phyloP scores from a whole-genome alignment of 805 yeast species.

The Saccharomycodes ludwigii region DNA sequence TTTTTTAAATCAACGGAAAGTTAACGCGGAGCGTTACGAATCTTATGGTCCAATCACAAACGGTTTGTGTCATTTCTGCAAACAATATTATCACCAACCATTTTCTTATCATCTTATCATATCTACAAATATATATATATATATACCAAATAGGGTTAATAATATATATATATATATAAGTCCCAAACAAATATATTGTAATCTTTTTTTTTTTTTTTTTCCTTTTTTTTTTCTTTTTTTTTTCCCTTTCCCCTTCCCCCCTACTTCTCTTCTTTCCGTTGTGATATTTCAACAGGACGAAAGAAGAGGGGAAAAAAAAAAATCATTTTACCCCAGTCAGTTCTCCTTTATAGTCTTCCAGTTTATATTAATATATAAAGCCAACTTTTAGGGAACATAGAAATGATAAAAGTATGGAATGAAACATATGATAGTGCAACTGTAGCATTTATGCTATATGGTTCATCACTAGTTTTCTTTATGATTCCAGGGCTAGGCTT shows the following conservation, averaged over 20 bases:
- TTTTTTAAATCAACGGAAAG: no score
- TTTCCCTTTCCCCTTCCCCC: neutral
- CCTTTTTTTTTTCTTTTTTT: neutral
- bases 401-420: constrained; percentile 15
- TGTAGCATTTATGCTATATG: constrained; percentile 40
- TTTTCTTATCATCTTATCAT: no score
- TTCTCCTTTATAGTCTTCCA: neutral
- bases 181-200: no score
- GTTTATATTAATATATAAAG: no score
- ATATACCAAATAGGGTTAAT: constrained; percentile 7
- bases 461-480: constrained; percentile 64
- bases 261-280: neutral
- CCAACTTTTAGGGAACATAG: neutral
- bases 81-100: no score
- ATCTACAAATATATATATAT: no score
- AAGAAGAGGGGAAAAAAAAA: neutral
- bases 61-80: no score
- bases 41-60: no score
- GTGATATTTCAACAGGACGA: constrained; percentile 1
- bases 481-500: constrained; percentile 96
- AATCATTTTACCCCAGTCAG: neutral
- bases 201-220: no score
- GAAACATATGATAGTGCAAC: constrained; percentile 35
- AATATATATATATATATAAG: neutral
- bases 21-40: no score